Conservation (phyloP, 768 basidiomycete genomes). For the Phanerochaete sordida region DNA sequence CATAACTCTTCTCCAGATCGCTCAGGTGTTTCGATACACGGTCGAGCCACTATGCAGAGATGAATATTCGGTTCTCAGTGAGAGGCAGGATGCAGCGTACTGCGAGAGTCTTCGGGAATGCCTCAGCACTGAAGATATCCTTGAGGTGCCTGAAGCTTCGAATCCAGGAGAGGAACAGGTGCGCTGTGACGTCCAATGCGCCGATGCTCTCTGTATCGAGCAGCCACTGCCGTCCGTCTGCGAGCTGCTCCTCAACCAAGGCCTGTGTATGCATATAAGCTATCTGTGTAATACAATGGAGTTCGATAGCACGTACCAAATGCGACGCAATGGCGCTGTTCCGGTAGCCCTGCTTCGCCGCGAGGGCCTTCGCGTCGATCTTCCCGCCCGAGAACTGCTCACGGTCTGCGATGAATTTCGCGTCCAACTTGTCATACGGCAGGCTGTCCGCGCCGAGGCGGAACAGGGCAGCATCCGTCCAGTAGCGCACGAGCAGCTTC, state of each 20-base stretch:
- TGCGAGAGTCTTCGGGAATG: conserved; percentile 38
- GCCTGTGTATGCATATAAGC: conserved; percentile 17
- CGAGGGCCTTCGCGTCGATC: conserved; percentile 37
- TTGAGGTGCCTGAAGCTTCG: conserved; percentile 31
- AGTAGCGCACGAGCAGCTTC: conserved; percentile 45
- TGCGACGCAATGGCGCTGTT: conserved; percentile 43
- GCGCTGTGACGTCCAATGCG: conserved; percentile 49
- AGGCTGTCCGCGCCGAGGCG: conserved; percentile 35
- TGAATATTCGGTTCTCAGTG: background rate
- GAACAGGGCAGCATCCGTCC: conserved; percentile 44
- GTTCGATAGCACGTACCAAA: conserved; percentile 30
- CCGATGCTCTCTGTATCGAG: conserved; percentile 51
- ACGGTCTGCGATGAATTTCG: conserved; percentile 46
- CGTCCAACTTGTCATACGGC: conserved; percentile 46
- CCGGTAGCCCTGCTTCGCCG: conserved; percentile 26
- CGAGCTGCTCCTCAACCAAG: conserved; percentile 41
- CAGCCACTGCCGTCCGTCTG: conserved; percentile 54
- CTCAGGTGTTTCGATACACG: conserved; percentile 36
- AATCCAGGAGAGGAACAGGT: conserved; percentile 47
- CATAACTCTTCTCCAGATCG: conserved; percentile 24
- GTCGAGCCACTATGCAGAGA: conserved; percentile 40
- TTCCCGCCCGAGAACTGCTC: conserved; percentile 22
- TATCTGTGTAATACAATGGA: background rate
- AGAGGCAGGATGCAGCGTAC: conserved; percentile 25
- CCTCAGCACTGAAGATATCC: conserved; percentile 33